Evolutionary conservation across 108 stramenopile genomes (phyloP).

Genomic region (Fistulifera pelliculosa): DNA sequence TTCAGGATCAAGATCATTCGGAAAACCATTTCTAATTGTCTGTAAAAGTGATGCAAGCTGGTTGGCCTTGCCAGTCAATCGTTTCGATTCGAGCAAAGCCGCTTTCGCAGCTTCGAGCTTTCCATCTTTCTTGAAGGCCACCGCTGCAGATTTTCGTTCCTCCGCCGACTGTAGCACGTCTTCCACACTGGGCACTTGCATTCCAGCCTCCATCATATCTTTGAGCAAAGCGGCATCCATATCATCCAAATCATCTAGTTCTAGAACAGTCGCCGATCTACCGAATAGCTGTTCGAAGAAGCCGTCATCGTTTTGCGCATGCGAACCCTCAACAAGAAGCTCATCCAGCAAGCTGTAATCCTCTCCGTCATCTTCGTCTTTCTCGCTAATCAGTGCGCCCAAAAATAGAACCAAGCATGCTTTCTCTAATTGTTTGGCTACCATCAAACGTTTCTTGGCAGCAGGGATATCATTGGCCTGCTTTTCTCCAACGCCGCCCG

Average conservation of each 20-base stretch:
- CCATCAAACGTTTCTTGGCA: conserved; percentile 22
- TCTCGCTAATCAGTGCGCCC: background rate
- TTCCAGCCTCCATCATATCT: conserved; percentile 19
- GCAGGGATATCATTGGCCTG: conserved; percentile 14
- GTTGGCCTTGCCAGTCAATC: conserved; percentile 2
- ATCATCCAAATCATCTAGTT: conserved; percentile 15
- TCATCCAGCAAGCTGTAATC: background rate
- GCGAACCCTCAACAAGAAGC: background rate
- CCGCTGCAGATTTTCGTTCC: conserved; percentile 8
- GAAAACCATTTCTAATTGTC: background rate
- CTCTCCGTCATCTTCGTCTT: conserved; percentile 9
- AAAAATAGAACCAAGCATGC: background rate
- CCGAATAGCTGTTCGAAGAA: conserved; percentile 13
- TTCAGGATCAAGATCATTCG: background rate
- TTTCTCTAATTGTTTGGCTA: conserved; percentile 21
- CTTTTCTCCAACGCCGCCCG: conserved; percentile 16
- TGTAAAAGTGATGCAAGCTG: conserved; percentile 1
- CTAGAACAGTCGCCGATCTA: background rate
- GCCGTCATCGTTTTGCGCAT: conserved; percentile 12
- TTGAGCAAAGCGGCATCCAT: conserved; percentile 14
- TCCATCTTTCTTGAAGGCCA: conserved; percentile 10
- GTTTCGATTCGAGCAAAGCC: conserved; percentile 17
- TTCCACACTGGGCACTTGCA: conserved; percentile 15
- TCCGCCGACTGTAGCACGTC: conserved; percentile 2
- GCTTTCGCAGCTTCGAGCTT: conserved; percentile 19